Percentiles rank a stretch among this genome's conserved stretches.
phyloP scores from a whole-genome alignment of 768 basidiomycete species.

The Dendrothele bispora region DNA sequence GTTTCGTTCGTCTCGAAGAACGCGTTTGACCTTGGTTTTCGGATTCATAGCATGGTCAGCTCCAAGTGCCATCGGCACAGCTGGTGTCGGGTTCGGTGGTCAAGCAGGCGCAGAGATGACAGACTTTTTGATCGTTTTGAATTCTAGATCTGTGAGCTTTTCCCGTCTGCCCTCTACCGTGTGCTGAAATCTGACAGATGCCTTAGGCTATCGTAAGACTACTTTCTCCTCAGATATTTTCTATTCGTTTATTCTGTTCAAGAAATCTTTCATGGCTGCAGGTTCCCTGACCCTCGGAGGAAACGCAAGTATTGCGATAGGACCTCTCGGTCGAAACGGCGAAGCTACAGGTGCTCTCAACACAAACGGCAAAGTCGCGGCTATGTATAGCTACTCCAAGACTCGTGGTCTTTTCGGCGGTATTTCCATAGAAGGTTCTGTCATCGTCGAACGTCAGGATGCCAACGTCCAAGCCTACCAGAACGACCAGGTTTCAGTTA shows the following conservation, averaged over 20 bases:
- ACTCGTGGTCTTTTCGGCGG: conserved; percentile 94
- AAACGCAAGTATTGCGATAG: conserved; percentile 85
- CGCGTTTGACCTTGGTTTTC: conserved; percentile 6
- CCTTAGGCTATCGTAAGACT: conserved; percentile 63
- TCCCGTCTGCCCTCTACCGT: conserved; percentile 6
- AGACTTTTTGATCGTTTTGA: conserved; percentile 88
- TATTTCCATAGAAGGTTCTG: conserved; percentile 82
- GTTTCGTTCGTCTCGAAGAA: neutral
- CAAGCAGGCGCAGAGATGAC: conserved; percentile 87
- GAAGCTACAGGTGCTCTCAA: conserved; percentile 85
- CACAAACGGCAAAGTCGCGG: conserved; percentile 83
- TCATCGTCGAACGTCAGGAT: conserved; percentile 93
- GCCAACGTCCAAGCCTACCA: conserved; percentile 84
- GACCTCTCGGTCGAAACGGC: conserved; percentile 93
- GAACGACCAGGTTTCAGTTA: conserved; percentile 65
- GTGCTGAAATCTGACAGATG: conserved; percentile 13
- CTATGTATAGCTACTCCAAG: conserved; percentile 94
- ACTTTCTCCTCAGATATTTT: conserved; percentile 3
- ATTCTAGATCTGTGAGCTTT: conserved; percentile 66
- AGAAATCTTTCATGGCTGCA: conserved; percentile 91
- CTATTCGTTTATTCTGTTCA: conserved; percentile 5
- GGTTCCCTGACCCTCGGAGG: conserved; percentile 90
- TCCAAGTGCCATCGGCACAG: conserved; percentile 93
- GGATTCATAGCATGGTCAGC: conserved; percentile 81
- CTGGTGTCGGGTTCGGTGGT: conserved; percentile 80